Evolutionary conservation across 2,329 filamentous ascomycete species (phyloP).

Genomic region (Ceratocystis smalleyi): DNA sequence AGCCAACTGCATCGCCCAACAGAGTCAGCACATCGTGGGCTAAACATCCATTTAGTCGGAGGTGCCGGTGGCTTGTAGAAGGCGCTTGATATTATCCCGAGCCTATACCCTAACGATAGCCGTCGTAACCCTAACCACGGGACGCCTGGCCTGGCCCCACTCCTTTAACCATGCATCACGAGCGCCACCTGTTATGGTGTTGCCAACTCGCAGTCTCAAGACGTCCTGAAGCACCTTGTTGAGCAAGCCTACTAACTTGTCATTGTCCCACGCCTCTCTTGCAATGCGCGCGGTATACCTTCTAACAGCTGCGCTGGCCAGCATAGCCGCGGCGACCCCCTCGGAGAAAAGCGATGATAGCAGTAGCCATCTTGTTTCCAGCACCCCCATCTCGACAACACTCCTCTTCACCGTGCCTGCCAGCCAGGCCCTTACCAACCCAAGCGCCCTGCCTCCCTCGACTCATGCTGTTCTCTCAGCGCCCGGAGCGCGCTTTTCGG

Average conservation of each 20-base stretch:
- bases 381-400: conserved; percentile 29
- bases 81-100: too few relatives aligned
- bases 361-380: conserved; percentile 24
- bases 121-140: not conserved
- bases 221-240: not conserved
- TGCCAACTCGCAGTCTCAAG: not conserved
- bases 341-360: not conserved
- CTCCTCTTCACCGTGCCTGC: conserved; percentile 34
- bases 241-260: not conserved
- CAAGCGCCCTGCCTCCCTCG: conserved; percentile 42
- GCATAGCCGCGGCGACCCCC: conserved; percentile 24
- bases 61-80: too few relatives aligned
- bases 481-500: conserved; percentile 28
- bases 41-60: too few relatives aligned
- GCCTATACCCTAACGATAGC: not conserved
- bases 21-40: too few relatives aligned
- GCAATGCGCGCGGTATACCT: conserved; percentile 19
- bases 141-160: not conserved
- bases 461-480: conserved; percentile 47
- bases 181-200: not conserved
- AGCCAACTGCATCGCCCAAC: too few relatives aligned
- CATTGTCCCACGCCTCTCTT: not conserved
- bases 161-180: not conserved
- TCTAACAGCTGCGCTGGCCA: conserved; percentile 21
- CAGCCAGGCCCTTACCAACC: conserved; percentile 32